Percentiles rank a stretch among this genome's conserved stretches.
Evolutionary conservation across 2,329 filamentous ascomycete species (phyloP).

Genomic region (Colletotrichum karsti): DNA sequence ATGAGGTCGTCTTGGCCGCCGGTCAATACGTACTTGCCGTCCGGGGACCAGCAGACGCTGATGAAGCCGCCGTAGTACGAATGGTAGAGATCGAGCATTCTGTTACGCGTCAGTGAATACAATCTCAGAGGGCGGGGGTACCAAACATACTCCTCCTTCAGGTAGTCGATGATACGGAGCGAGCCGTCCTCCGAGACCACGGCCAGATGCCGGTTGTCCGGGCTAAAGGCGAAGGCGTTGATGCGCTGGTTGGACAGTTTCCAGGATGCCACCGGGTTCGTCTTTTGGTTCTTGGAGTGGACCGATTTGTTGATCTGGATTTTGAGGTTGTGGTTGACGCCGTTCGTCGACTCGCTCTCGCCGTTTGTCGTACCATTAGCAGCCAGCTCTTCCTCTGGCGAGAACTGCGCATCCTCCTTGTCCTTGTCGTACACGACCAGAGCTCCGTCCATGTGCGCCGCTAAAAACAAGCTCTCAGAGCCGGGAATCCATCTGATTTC

Average conservation of each 20-base stretch:
- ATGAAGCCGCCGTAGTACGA: conserved; percentile 94
- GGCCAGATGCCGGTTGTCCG: conserved; percentile 86
- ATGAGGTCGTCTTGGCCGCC: conserved; percentile 96
- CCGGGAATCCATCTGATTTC: conserved; percentile 94
- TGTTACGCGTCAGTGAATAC: conserved; percentile 42
- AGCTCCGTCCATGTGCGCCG: conserved; percentile 90
- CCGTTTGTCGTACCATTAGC: conserved; percentile 44
- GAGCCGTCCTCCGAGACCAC: conserved; percentile 93
- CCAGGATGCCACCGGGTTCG: conserved; percentile 92
- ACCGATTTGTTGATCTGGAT: conserved; percentile 90
- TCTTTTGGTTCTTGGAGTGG: conserved; percentile 91
- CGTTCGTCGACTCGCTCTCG: conserved; percentile 39
- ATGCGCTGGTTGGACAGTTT: conserved; percentile 91
- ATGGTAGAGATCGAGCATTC: conserved; percentile 85
- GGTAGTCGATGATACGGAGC: conserved; percentile 88
- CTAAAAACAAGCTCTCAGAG: conserved; percentile 92
- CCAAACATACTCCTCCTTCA: conserved; percentile 80
- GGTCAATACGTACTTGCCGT: conserved; percentile 94
- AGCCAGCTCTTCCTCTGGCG: conserved; percentile 68
- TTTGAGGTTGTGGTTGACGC: conserved; percentile 49
- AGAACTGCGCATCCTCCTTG: conserved; percentile 86
- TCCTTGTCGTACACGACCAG: conserved; percentile 97
- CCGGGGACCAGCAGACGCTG: conserved; percentile 97
- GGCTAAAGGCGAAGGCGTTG: conserved; percentile 92
- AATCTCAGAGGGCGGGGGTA: not conserved